These are phyloP conservation scores for Nicotiana paniculata DNA, from an alignment of 257 asterid species.

Conservation along the genomic window DNA sequence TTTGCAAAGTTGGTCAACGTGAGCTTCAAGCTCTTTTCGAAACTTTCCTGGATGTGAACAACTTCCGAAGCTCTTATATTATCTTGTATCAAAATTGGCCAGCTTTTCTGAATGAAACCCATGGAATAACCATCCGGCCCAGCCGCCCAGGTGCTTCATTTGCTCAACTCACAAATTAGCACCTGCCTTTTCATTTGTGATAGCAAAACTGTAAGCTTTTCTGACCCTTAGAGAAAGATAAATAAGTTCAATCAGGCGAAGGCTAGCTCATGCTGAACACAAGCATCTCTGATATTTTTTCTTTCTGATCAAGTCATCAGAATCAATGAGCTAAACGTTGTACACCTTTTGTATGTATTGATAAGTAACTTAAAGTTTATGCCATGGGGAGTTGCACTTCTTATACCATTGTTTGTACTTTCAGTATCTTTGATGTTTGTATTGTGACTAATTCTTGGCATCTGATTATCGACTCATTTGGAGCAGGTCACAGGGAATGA, in stretches of 20 bases:
- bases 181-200: not conserved
- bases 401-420: not conserved
- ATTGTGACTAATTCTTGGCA: not conserved
- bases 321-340: not conserved
- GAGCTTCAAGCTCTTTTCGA: no score
- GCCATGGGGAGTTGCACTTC: not conserved
- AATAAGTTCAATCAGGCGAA: not conserved
- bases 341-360: not conserved
- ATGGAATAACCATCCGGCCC: no score
- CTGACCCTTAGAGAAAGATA: not conserved
- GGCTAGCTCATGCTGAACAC: not conserved
- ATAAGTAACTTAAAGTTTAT: not conserved
- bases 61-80: no score
- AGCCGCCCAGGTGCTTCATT: no score
- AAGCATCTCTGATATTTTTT: not conserved
- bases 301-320: no score
- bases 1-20: no score
- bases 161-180: not conserved
- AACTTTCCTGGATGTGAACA: no score
- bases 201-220: not conserved
- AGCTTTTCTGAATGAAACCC: no score
- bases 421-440: not conserved
- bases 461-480: slow-evolving; percentile 5
- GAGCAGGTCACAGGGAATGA: slow-evolving; percentile 65
- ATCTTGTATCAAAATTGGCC: no score